Base-by-base conservation (phyloP, 495 filamentous ascomycete genomes). In the Neurospora sp. region DNA sequence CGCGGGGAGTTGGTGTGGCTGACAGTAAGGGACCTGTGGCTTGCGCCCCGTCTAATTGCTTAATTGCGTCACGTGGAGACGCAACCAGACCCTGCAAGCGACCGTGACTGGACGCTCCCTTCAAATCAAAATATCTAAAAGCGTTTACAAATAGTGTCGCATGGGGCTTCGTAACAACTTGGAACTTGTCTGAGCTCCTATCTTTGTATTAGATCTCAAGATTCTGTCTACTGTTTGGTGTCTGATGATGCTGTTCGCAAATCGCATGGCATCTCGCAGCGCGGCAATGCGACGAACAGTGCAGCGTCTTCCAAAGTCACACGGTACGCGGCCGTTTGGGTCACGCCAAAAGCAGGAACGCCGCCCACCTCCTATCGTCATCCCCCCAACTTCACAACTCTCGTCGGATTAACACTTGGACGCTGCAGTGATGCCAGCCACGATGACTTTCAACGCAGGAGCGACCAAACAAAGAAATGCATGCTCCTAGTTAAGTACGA, bases 1-100 rank as follows among this genome's bases (percentile, higher is more conserved):
- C 76, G 77, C 74, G 74, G 73, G 75, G 74, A 77, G 74, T 3
- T 9, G 9, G 46, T 76, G 76, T 76, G 72, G 77, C 73, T 40
- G 27, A 18, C 27, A 66, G 54, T 14, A 35, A 35, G 14, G 54
- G 12, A 35, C 54, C 27, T 42, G n/a, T 37, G 39, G 70, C 66
- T 73, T 46, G 10, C 12, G 38, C 27, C 9, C 14, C 14, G 20
- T 31, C 20, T 23, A 46, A 44, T 7, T 39, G 69, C 35, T 20
- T 46, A 14, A 27, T 71, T 71, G 39, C 39, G n/a, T 70, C 69
- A 39, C 69, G 69, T 39, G 39, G 69, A 66, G 54, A 35, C 54
- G 54, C 54, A 66, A 66, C 27, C 27, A 18, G 1, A 37, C 54
- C 6, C 54, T 35, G 14, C 12, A 35, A 35, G 35, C 23, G 27